phyloP scores from a whole-genome alignment of 2,329 filamentous ascomycete genomes.

The Colletotrichum sp. region DNA sequence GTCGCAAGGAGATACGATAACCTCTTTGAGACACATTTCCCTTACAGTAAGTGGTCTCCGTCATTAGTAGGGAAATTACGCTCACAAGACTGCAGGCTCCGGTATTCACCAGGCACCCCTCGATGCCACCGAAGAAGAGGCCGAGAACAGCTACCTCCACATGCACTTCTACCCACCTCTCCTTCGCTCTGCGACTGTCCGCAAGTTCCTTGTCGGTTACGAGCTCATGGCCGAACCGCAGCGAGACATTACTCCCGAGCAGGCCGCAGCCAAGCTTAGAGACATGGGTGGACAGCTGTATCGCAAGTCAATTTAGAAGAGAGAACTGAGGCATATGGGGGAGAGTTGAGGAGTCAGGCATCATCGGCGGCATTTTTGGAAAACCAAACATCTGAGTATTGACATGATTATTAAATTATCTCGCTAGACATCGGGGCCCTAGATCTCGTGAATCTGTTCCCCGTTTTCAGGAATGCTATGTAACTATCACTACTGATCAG shows the following conservation, averaged over 20 bases:
- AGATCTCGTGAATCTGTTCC: not conserved
- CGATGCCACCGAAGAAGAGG: conserved; percentile 79
- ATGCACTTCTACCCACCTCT: conserved; percentile 98
- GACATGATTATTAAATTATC: not conserved
- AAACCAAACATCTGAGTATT: not conserved
- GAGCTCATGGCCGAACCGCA: conserved; percentile 98
- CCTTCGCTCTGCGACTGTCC: conserved; percentile 88
- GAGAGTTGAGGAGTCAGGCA: not conserved
- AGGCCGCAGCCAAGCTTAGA: conserved; percentile 81
- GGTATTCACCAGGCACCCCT: conserved; percentile 95
- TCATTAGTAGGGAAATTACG: accelerated
- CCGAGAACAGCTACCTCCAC: conserved; percentile 89
- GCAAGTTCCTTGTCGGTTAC: conserved; percentile 96
- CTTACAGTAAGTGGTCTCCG: conserved; percentile 72
- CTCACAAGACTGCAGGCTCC: conserved; percentile 63
- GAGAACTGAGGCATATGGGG: not conserved
- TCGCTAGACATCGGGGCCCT: not conserved
- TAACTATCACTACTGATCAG: not conserved
- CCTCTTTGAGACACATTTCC: conserved; percentile 94
- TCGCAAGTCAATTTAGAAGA: conserved; percentile 61
- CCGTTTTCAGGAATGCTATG: not conserved
- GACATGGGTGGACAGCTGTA: conserved; percentile 84
- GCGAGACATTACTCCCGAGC: conserved; percentile 95
- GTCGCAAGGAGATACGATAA: conserved; percentile 94
- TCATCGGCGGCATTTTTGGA: not conserved